phyloP scores from a whole-genome alignment of 1,284 basidiomycete species.

The Ceratobasidium sp. region DNA sequence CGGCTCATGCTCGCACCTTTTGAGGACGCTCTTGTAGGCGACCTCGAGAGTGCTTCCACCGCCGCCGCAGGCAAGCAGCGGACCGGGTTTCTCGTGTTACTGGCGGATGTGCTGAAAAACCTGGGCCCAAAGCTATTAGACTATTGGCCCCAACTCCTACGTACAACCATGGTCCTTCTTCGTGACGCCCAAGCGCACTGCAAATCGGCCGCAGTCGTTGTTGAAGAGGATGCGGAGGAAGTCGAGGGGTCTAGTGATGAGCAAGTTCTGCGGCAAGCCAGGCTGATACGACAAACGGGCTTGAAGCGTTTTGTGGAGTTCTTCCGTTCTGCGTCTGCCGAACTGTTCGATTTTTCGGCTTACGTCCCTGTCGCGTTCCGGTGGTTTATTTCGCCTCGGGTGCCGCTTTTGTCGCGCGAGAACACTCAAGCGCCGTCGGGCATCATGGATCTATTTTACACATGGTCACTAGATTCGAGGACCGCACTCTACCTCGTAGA shows the following conservation, averaged over 20 bases:
- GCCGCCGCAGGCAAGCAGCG: conserved; percentile 67
- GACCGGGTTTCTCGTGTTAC: conserved; percentile 82
- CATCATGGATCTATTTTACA: conserved; percentile 85
- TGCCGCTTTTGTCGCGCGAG: conserved; percentile 79
- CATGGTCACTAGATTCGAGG: conserved; percentile 75
- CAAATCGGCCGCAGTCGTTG: conserved; percentile 53
- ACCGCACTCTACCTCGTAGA: conserved; percentile 73
- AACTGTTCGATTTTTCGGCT: conserved; percentile 76
- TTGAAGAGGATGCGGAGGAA: conserved; percentile 55
- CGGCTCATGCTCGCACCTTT: conserved; percentile 93
- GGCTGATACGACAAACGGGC: conserved; percentile 82
- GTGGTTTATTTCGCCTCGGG: conserved; percentile 83
- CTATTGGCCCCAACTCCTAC: conserved; percentile 80
- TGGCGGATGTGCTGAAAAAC: conserved; percentile 85
- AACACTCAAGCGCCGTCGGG: conserved; percentile 94
- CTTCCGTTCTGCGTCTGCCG: conserved; percentile 69
- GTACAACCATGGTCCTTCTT: conserved; percentile 72
- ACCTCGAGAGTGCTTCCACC: conserved; percentile 51
- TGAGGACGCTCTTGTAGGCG: conserved; percentile 50
- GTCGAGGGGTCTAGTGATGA: conserved; percentile 35
- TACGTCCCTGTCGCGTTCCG: conserved; percentile 78
- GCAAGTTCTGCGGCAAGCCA: conserved; percentile 52
- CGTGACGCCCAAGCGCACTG: conserved; percentile 70
- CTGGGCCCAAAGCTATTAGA: conserved; percentile 75
- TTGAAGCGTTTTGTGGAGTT: conserved; percentile 91